Evolutionary conservation across 495 filamentous ascomycete species (phyloP).

Genomic region (Penicillium argentinense): DNA sequence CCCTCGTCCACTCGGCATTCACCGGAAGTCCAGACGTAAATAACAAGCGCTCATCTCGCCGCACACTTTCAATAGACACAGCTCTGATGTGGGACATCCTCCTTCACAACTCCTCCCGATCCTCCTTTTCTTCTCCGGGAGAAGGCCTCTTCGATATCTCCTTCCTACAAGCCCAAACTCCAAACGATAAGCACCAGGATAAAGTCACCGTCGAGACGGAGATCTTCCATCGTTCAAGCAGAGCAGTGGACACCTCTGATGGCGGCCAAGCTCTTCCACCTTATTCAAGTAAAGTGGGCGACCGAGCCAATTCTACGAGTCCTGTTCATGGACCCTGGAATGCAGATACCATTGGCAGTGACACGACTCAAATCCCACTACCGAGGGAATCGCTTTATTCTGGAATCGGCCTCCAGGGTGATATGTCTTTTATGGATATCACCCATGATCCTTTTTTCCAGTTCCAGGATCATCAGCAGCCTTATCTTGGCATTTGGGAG

Average conservation of each 20-base stretch:
- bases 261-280: constrained; percentile 37
- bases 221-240: constrained; percentile 38
- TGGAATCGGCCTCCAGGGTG: constrained; percentile 8
- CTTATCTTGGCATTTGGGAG: constrained; percentile 28
- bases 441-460: constrained; percentile 31
- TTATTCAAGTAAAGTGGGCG: constrained; percentile 19
- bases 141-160: constrained; percentile 29
- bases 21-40: constrained; percentile 30
- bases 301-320: constrained; percentile 1
- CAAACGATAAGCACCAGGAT: constrained; percentile 14
- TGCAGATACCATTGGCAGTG: background rate
- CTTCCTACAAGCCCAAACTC: constrained; percentile 13
- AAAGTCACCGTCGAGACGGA: constrained; percentile 40
- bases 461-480: constrained; percentile 28
- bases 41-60: constrained; percentile 31
- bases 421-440: constrained; percentile 38
- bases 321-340: constrained; percentile 8
- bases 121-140: constrained; percentile 10
- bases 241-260: constrained; percentile 40
- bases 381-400: constrained; percentile 13
- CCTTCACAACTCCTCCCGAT: constrained; percentile 28
- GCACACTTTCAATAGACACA: constrained; percentile 40
- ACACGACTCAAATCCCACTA: constrained; percentile 1
- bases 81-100: constrained; percentile 49
- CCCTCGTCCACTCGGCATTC: constrained; percentile 34